Conservation (phyloP, 768 basidiomycete species). For the Hirschioporus abietinus region DNA sequence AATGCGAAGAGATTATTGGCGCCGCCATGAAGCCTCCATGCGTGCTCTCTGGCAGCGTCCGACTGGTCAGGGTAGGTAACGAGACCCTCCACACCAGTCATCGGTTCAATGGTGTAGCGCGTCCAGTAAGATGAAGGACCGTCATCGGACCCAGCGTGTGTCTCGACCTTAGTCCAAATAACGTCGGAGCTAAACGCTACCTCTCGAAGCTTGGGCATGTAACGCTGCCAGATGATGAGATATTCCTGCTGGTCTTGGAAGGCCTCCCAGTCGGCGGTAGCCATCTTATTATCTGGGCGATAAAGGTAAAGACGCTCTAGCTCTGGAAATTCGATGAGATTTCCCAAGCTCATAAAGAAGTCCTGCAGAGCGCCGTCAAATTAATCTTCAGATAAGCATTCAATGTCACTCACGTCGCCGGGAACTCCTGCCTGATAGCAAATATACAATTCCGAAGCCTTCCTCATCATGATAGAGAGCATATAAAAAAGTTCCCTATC, state of each 20-base stretch:
- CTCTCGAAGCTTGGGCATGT: conserved; percentile 3
- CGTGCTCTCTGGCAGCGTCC: neutral
- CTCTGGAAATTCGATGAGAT: neutral
- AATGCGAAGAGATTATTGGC: neutral
- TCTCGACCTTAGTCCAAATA: neutral
- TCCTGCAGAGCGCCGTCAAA: neutral
- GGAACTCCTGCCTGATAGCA: neutral
- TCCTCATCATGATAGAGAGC: neutral
- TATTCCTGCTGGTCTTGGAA: conserved; percentile 1
- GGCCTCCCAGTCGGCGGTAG: neutral
- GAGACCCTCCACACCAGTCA: neutral
- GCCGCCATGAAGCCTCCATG: neutral
- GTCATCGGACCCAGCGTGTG: too few relatives aligned
- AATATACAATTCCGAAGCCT: neutral
- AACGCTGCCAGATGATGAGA: conserved; percentile 2
- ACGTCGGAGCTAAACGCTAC: conserved; percentile 1
- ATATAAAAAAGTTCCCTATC: conserved; percentile 3
- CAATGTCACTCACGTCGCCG: conserved; percentile 1
- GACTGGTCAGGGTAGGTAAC: neutral
- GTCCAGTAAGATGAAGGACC: neutral
- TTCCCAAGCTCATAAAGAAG: conserved; percentile 3
- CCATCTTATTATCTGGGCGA: neutral
- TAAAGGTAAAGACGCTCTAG: conserved; percentile 1
- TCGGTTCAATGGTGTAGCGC: neutral
- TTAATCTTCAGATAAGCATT: neutral